Percentiles rank a stretch among this genome's conserved stretches.
These are phyloP conservation scores for Quambalaria eucalypti DNA, from an alignment of 1,284 basidiomycete genomes.

Conservation along the genomic window DNA sequence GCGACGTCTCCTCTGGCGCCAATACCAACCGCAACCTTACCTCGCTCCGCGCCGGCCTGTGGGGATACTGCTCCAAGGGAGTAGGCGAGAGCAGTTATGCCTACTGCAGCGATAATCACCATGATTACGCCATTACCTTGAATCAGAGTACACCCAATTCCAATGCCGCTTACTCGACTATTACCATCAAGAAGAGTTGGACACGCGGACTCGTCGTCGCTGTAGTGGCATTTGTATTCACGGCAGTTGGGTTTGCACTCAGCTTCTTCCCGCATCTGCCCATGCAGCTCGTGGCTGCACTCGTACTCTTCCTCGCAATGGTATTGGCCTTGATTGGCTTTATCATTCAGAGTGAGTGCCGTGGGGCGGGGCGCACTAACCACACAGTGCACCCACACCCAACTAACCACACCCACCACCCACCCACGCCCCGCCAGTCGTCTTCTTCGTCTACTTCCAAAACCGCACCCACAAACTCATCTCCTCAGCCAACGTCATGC, in stretches of 20 bases:
- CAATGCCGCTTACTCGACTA: neutral
- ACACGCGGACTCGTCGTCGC: slow-evolving; percentile 7
- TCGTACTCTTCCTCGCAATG: slow-evolving; percentile 4
- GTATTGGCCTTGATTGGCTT: slow-evolving; percentile 7
- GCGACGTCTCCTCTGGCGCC: neutral
- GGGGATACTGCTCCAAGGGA: slow-evolving; percentile 7
- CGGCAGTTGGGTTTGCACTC: neutral
- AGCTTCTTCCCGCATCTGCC: slow-evolving; percentile 4
- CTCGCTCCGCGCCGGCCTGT: slow-evolving; percentile 1
- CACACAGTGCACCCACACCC: neutral
- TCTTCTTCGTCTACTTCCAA: slow-evolving; percentile 9
- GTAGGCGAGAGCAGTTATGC: slow-evolving; percentile 1
- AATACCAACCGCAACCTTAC: slow-evolving; percentile 1
- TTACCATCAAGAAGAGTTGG: slow-evolving; percentile 3
- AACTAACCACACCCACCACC: neutral
- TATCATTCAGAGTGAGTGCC: slow-evolving; percentile 6
- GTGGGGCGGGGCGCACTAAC: neutral
- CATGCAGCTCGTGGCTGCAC: slow-evolving; percentile 5
- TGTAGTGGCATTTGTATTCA: slow-evolving; percentile 5
- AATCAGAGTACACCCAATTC: neutral
- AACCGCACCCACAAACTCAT: slow-evolving; percentile 6
- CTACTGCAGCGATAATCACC: slow-evolving; percentile 5
- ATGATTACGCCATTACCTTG: neutral
- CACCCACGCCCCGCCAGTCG: neutral
- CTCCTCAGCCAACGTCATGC: slow-evolving; percentile 3